phyloP scores from a whole-genome alignment of 2,329 filamentous ascomycete species.

The Penicillium aurantiogriseum region DNA sequence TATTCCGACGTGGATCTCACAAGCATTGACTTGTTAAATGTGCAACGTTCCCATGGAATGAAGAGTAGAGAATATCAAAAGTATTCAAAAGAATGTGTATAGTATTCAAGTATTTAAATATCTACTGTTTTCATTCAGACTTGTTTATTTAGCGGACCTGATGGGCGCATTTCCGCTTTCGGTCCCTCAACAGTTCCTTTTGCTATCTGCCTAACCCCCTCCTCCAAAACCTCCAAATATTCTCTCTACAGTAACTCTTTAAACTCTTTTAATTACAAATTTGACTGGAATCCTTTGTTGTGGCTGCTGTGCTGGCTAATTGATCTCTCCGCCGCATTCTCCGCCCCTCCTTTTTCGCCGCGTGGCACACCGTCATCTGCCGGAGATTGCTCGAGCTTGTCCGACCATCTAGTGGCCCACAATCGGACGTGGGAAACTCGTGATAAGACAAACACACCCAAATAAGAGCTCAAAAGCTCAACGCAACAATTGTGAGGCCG shows the following conservation, averaged over 20 bases:
- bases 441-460: not conserved
- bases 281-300: not conserved
- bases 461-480: not conserved
- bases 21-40: not conserved
- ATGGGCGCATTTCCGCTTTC: constrained; percentile 12
- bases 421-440: constrained; percentile 9
- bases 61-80: not conserved
- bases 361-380: constrained; percentile 21
- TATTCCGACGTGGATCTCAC: not conserved
- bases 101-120: not conserved
- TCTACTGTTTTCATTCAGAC: constrained; percentile 4
- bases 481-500: constrained; percentile 7
- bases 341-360: constrained; percentile 24
- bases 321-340: constrained; percentile 13
- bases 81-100: not conserved
- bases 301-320: constrained; percentile 6
- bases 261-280: not conserved
- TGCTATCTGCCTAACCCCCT: not conserved
- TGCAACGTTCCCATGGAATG: not conserved
- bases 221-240: not conserved
- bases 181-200: not conserved
- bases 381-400: constrained; percentile 21
- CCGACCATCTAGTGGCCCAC: constrained; percentile 17
- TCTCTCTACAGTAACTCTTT: not conserved
- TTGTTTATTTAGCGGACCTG: not conserved